These are phyloP conservation scores for Neofusicoccum kwambonambiense DNA, from an alignment of 2,329 filamentous ascomycete species.

Conservation along the genomic window DNA sequence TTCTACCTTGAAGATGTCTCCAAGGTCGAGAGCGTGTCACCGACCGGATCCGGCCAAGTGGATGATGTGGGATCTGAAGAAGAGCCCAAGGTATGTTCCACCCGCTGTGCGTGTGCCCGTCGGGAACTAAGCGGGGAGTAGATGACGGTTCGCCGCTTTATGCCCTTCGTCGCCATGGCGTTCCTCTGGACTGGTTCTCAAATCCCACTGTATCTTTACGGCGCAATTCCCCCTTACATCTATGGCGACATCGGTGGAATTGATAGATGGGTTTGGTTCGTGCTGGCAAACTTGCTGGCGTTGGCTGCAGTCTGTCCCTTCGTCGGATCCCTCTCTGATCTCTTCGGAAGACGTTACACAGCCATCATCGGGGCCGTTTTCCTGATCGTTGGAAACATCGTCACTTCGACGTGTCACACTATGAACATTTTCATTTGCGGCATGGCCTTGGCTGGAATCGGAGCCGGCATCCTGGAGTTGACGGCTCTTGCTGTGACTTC, in stretches of 20 bases:
- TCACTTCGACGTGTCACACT: slow-evolving; percentile 26
- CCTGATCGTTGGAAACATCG: slow-evolving; percentile 19
- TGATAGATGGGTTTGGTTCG: slow-evolving; percentile 52
- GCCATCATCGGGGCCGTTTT: slow-evolving; percentile 32
- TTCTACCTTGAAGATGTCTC: neutral
- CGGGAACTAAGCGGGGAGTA: neutral
- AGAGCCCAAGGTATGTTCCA: neutral
- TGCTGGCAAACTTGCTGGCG: slow-evolving; percentile 49
- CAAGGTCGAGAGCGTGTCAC: neutral
- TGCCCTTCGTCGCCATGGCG: slow-evolving; percentile 56
- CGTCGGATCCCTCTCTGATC: slow-evolving; percentile 36
- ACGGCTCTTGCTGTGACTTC: slow-evolving; percentile 32
- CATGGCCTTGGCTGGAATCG: slow-evolving; percentile 35
- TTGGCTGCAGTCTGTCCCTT: slow-evolving; percentile 30
- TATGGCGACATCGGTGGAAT: slow-evolving; percentile 58
- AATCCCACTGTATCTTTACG: slow-evolving; percentile 50
- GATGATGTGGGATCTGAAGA: neutral
- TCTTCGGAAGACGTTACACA: slow-evolving; percentile 37
- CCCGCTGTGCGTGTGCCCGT: neutral
- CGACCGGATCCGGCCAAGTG: neutral
- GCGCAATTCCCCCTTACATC: slow-evolving; percentile 42
- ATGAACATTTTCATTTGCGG: slow-evolving; percentile 36
- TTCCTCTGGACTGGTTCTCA: slow-evolving; percentile 59
- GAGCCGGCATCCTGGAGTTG: slow-evolving; percentile 35
- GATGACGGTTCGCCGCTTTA: slow-evolving; percentile 24